These are phyloP conservation scores for Phytopythium delawarense DNA, from an alignment of 352 stramenopile species.

Conservation along the genomic window DNA sequence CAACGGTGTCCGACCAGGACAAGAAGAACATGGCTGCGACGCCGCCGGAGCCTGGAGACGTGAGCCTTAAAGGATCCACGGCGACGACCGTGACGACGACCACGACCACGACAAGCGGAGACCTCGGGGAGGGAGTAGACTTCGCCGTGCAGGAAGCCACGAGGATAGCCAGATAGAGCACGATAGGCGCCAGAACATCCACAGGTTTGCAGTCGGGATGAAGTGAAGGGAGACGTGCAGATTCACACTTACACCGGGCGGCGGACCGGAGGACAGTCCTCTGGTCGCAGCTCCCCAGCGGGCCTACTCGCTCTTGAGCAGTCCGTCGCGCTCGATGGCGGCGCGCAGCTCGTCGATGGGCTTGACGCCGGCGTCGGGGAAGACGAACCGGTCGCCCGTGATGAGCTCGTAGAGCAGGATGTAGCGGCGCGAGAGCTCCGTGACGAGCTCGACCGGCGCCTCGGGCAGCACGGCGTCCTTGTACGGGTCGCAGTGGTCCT, in stretches of 20 bases:
- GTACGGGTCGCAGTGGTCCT: slow-evolving; percentile 98
- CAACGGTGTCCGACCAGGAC: background rate
- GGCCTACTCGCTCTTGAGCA: slow-evolving; percentile 17
- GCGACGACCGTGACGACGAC: background rate
- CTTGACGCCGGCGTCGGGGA: slow-evolving; percentile 32
- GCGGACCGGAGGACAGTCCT: too few relatives aligned
- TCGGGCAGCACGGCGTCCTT: slow-evolving; percentile 94
- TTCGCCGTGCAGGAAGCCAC: background rate
- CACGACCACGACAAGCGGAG: background rate
- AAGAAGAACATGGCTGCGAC: background rate
- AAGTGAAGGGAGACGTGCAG: background rate
- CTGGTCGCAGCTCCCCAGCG: background rate
- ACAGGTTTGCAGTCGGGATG: background rate
- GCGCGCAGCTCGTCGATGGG: slow-evolving; percentile 35
- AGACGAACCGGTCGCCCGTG: slow-evolving; percentile 93
- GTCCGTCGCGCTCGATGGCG: slow-evolving; percentile 5
- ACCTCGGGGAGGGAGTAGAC: background rate
- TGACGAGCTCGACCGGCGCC: slow-evolving; percentile 94
- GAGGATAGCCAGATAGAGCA: slow-evolving; percentile 1
- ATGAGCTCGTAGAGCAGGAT: slow-evolving; percentile 99
- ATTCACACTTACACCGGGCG: background rate
- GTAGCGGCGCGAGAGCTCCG: slow-evolving; percentile 96
- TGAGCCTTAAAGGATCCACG: background rate
- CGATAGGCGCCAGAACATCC: background rate
- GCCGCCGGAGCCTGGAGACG: background rate